phyloP scores from a whole-genome alignment of 2,329 filamentous ascomycete genomes.

The Pseudocercospora fuligena region DNA sequence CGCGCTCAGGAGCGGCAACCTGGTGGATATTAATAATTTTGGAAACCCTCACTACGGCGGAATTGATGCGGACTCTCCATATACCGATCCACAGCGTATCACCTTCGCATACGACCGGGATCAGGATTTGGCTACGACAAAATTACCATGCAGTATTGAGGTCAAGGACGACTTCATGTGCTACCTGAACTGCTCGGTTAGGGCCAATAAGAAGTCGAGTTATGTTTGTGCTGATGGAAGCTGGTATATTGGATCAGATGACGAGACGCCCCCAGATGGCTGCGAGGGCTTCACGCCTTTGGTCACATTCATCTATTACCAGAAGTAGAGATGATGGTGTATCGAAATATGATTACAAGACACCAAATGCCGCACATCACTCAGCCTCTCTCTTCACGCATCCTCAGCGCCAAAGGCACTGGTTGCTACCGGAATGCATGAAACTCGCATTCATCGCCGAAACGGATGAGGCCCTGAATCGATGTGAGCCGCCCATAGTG shows the following conservation, averaged over 20 bases:
- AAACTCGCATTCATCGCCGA: too few relatives aligned
- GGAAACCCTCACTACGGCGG: neutral
- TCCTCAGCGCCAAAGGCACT: too few relatives aligned
- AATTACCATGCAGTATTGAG: slow-evolving; percentile 2
- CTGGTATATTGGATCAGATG: slow-evolving; percentile 5
- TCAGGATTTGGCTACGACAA: neutral
- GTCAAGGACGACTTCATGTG: slow-evolving; percentile 12
- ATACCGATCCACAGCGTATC: slow-evolving; percentile 1
- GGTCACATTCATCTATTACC: neutral
- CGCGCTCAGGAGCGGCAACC: neutral
- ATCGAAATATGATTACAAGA: too few relatives aligned
- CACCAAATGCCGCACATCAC: too few relatives aligned
- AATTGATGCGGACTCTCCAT: neutral
- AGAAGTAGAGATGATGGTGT: neutral
- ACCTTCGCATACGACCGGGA: neutral
- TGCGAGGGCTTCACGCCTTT: neutral
- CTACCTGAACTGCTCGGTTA: neutral
- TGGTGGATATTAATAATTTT: neutral
- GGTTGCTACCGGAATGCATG: too few relatives aligned
- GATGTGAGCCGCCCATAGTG: too few relatives aligned
- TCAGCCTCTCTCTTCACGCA: too few relatives aligned
- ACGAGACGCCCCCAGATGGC: neutral
- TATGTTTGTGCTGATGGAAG: slow-evolving; percentile 6
- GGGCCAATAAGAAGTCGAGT: neutral
- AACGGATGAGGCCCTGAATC: too few relatives aligned